Conservation (phyloP, 257 asterid species). For the Solanum acaule region DNA sequence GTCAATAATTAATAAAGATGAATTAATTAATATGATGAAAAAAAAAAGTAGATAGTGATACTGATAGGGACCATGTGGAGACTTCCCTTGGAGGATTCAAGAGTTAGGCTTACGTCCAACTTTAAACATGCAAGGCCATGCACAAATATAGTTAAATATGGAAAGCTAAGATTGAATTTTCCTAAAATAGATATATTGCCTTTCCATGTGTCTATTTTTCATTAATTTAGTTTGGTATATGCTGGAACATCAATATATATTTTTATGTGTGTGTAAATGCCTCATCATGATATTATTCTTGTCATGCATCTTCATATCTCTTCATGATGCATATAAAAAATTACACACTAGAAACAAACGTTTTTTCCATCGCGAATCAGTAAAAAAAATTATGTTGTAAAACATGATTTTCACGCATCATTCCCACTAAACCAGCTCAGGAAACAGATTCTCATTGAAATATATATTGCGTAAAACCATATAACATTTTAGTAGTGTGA, state of each 20-base stretch:
- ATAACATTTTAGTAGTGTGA: background rate
- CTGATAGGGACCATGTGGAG: slow-evolving; percentile 13
- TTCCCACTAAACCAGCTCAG: background rate
- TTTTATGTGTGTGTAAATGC: background rate
- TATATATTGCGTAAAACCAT: too few species aligned
- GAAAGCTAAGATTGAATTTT: slow-evolving; percentile 46
- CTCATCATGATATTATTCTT: background rate
- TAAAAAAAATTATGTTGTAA: too few species aligned
- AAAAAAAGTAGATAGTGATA: background rate
- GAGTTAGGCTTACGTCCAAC: slow-evolving; percentile 30
- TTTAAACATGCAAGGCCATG: slow-evolving; percentile 10
- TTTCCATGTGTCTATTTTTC: slow-evolving; percentile 22
- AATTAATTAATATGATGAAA: background rate
- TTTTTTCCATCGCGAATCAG: background rate
- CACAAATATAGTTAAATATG: slow-evolving; percentile 24
- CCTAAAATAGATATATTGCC: slow-evolving; percentile 26
- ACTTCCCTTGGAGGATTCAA: slow-evolving; percentile 8
- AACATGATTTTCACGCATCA: too few species aligned
- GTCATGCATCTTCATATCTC: background rate
- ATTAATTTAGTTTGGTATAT: slow-evolving; percentile 19
- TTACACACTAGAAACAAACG: background rate
- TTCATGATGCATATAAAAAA: background rate
- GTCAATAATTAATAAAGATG: background rate
- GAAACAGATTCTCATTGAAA: too few species aligned
- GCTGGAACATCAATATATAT: background rate